Base-by-base conservation (phyloP, 345 rosid species). In the Acer yangbiense region DNA sequence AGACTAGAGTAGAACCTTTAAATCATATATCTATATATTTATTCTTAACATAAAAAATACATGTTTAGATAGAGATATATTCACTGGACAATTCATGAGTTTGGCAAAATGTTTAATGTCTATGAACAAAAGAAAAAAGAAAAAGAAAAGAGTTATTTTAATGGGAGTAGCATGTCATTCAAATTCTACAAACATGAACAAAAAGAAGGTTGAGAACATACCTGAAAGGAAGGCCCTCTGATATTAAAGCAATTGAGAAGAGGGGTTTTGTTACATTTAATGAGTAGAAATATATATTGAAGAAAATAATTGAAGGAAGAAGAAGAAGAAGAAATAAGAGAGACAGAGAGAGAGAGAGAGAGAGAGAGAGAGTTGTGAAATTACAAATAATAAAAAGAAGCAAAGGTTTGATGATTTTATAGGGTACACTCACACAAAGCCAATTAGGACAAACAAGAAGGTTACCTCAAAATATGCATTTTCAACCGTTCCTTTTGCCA, bases 311-410 rank as follows among this genome's bases (percentile, higher is more conserved):
- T 43, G 46, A 21, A 44, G 9, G 21, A 32, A 55, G 8, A 76
- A 68, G 0, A 11, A 41, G 46, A 43, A 17, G 52, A 23, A 41
- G 43, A 58, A 18, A 12, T n/a, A 41, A 7, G 60, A 68, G 0
- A 13, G 17, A n/a, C n/a, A n/a, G 12, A 17, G 27, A 14, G 25
- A 9, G 39, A 43, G 3, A 52, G 12, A 43, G 18, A 65, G 7
- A 54, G 57, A 29, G 68, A 61, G 9, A 57, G 14, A 52, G 41
- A 50, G 44, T 35, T 41, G 10, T 29, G 27, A 60, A 58, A 54
- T 73, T 20, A 18, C 48, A 71, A 71, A 57, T 64, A 63, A 78
- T 64, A 63, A 78, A 9, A 44, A 20, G 72, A 65, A 72, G 65
- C 18, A 32, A 16, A 70, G 17, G 69, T 61, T 61, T 35, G 20